Evolutionary conservation across 140 eudicot genomes (phyloP).

Genomic region (Flaveria floridana): DNA sequence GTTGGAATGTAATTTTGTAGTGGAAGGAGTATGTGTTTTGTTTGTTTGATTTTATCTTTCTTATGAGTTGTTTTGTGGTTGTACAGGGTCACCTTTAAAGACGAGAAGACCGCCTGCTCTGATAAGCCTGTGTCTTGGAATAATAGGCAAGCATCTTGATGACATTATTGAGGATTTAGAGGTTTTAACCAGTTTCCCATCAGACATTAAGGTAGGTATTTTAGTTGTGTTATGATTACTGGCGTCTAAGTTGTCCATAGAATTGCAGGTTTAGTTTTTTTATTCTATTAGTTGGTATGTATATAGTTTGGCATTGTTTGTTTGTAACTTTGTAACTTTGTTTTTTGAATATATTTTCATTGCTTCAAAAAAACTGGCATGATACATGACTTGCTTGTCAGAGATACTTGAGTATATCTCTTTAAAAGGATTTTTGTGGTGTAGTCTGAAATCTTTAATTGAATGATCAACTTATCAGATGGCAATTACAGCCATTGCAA

Average conservation of each 20-base stretch:
- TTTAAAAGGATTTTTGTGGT: conserved; percentile 1
- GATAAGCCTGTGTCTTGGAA: conserved; percentile 68
- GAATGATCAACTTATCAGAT: conserved; percentile 48
- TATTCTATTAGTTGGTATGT: background rate
- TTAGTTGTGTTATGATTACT: background rate
- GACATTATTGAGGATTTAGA: conserved; percentile 72
- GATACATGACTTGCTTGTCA: conserved; percentile 10
- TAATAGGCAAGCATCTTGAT: conserved; percentile 76
- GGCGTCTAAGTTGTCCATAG: conserved; percentile 1
- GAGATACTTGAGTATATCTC: background rate
- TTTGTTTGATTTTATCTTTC: conserved; percentile 1
- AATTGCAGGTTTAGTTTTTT: conserved; percentile 3
- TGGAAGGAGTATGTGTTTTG: background rate
- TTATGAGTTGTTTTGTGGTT: conserved; percentile 23
- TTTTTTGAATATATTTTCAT: background rate
- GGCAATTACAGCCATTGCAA: conserved; percentile 79
- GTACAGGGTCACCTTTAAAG: conserved; percentile 43
- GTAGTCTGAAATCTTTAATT: conserved; percentile 26
- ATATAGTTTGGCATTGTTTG: background rate
- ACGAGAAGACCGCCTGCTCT: conserved; percentile 73
- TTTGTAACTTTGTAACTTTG: background rate
- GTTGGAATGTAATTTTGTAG: conserved; percentile 7
- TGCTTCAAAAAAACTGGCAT: background rate
- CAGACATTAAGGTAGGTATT: conserved; percentile 60
- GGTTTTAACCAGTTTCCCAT: conserved; percentile 53